Percentiles rank a stretch among this genome's conserved stretches.
These are phyloP conservation scores for Lactuca sativa DNA, from an alignment of 129 eudicot species.

Conservation along the genomic window DNA sequence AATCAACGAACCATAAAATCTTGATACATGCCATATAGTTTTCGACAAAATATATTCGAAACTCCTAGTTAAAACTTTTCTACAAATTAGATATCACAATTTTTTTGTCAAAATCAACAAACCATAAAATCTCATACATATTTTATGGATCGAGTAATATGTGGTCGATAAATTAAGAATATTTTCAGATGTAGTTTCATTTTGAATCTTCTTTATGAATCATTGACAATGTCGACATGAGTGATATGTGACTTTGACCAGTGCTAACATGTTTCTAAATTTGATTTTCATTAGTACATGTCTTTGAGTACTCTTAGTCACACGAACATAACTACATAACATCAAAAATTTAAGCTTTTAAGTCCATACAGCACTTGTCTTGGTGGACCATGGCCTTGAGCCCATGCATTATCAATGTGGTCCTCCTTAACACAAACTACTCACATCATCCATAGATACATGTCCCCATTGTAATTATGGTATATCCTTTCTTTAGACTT, in stretches of 20 bases:
- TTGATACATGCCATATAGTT: too few species aligned
- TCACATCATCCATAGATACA: not conserved
- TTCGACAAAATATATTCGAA: too few species aligned
- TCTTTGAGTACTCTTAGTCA: constrained; percentile 13
- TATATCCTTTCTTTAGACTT: not conserved
- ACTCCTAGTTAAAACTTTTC: not conserved
- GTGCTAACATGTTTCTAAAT: constrained; percentile 14
- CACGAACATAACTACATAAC: constrained; percentile 6
- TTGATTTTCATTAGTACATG: constrained; percentile 12
- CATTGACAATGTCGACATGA: constrained; percentile 3
- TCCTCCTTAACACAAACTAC: constrained; percentile 3
- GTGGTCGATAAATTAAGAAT: not conserved
- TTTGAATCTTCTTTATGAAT: not conserved
- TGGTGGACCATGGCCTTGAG: constrained; percentile 11
- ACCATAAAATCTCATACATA: not conserved
- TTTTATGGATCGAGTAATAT: not conserved
- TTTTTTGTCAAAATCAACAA: not conserved
- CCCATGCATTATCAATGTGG: not conserved
- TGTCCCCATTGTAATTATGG: not conserved
- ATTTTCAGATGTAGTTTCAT: not conserved
- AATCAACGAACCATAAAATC: not conserved
- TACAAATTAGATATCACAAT: not conserved
- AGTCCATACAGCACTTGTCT: constrained; percentile 16
- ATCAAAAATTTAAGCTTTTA: not conserved
- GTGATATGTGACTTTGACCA: constrained; percentile 9